These are phyloP conservation scores for Vitis riparia DNA, from an alignment of 164 flowering plant genomes.

Conservation along the genomic window DNA sequence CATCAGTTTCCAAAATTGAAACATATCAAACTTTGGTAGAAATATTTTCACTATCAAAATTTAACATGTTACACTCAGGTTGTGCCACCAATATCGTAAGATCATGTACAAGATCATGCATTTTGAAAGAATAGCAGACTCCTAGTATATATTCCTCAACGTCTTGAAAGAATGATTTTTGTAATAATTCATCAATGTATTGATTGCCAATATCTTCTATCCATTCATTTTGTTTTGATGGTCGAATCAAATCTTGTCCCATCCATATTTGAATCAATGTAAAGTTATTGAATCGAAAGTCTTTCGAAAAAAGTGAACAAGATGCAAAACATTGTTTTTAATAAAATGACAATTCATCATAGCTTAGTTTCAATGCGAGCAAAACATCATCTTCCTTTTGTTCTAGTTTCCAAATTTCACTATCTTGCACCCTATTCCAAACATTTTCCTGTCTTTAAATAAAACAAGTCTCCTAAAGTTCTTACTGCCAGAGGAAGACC, in stretches of 20 bases:
- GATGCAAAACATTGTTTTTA: not conserved
- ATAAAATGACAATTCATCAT: not conserved
- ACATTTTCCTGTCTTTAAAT: not conserved
- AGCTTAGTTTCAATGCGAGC: not conserved
- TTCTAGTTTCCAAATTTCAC: not conserved
- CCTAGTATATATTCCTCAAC: not conserved
- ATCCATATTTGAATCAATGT: not conserved
- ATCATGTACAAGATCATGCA: conserved; percentile 3
- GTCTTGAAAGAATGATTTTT: not conserved
- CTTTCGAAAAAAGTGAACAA: not conserved
- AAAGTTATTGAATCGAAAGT: no score
- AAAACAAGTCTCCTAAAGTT: not conserved
- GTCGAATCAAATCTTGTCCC: not conserved
- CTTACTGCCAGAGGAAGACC: conserved; percentile 4
- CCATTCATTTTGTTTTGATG: not conserved
- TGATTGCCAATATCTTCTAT: not conserved
- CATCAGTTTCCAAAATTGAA: not conserved
- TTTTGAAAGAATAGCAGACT: not conserved
- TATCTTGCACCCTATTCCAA: not conserved
- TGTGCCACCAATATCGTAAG: not conserved
- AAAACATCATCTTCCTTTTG: not conserved
- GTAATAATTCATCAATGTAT: not conserved
- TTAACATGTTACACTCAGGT: not conserved
- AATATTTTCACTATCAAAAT: not conserved
- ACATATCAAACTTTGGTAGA: not conserved